Percentiles rank a stretch among this genome's conserved stretches.
Evolutionary conservation across 441 rosid genomes (phyloP).

Genomic region (Omphalea diandra): DNA sequence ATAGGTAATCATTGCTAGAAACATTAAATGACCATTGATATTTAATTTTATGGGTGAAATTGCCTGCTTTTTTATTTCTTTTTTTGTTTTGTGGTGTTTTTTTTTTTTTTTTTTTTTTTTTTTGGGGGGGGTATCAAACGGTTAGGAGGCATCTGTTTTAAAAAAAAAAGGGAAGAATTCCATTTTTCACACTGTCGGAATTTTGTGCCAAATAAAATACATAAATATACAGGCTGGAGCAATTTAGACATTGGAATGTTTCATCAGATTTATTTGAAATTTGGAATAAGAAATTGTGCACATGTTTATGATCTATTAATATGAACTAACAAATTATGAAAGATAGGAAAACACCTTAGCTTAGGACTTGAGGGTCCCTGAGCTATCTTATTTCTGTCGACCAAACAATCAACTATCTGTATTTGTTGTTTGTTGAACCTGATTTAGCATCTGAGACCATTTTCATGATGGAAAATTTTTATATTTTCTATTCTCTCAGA

Average conservation of each 20-base stretch:
- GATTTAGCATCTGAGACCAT: not conserved
- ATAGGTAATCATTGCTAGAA: constrained; percentile 58
- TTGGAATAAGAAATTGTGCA: not conserved
- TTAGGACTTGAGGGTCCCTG: not conserved
- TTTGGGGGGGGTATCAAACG: not conserved
- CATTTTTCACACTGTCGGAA: not conserved
- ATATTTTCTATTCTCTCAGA: not conserved
- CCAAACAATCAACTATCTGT: not conserved
- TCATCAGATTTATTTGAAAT: not conserved
- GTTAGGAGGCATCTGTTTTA: too few species aligned
- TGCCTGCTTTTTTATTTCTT: not conserved
- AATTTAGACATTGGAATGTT: not conserved
- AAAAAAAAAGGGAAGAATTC: not conserved
- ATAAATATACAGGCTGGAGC: too few species aligned
- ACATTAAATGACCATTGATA: not conserved
- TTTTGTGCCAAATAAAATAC: not conserved
- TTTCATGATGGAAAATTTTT: not conserved
- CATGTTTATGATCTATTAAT: not conserved
- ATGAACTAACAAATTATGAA: not conserved
- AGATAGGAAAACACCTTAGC: not conserved
- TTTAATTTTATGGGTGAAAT: not conserved
- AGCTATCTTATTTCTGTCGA: not conserved
- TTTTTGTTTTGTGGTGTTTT: too few species aligned
- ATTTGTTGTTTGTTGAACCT: constrained; percentile 2
- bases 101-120: not conserved